phyloP scores from a whole-genome alignment of 2,329 filamentous ascomycete genomes.

The Dothistroma septosporum region DNA sequence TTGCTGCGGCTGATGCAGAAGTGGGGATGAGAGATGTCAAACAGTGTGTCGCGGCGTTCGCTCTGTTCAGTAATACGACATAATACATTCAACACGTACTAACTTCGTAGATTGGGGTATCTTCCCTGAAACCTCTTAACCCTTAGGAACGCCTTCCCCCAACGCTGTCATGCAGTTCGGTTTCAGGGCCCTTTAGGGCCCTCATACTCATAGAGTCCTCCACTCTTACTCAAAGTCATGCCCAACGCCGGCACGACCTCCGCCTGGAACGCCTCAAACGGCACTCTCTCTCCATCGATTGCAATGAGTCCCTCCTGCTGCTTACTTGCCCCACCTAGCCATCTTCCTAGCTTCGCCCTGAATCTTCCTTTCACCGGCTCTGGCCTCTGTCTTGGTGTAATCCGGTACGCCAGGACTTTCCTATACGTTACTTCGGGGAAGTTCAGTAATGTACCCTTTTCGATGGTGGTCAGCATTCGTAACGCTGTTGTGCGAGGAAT shows the following conservation, averaged over 20 bases:
- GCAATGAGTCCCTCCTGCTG: slow-evolving; percentile 78
- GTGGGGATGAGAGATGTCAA: neutral
- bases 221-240: slow-evolving; percentile 74
- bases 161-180: neutral
- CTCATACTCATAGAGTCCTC: slow-evolving; percentile 63
- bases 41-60: neutral
- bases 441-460: slow-evolving; percentile 73
- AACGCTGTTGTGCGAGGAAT: slow-evolving; percentile 64
- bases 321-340: slow-evolving; percentile 37
- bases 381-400: slow-evolving; percentile 56
- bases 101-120: slow-evolving; percentile 1
- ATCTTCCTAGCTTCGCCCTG: slow-evolving; percentile 24
- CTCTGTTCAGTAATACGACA: neutral
- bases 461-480: slow-evolving; percentile 66
- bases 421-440: slow-evolving; percentile 71
- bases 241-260: slow-evolving; percentile 81
- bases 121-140: neutral
- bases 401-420: slow-evolving; percentile 82
- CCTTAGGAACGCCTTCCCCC: neutral
- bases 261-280: slow-evolving; percentile 85
- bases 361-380: slow-evolving; percentile 13
- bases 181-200: slow-evolving; percentile 26
- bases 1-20: neutral
- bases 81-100: neutral
- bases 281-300: slow-evolving; percentile 84